A percentile compares a stretch with the other conserved stretches of the same genome.
Evolutionary conservation across 108 stramenopile species (phyloP).

Genomic region (Pseudonitzschia multiseries): DNA sequence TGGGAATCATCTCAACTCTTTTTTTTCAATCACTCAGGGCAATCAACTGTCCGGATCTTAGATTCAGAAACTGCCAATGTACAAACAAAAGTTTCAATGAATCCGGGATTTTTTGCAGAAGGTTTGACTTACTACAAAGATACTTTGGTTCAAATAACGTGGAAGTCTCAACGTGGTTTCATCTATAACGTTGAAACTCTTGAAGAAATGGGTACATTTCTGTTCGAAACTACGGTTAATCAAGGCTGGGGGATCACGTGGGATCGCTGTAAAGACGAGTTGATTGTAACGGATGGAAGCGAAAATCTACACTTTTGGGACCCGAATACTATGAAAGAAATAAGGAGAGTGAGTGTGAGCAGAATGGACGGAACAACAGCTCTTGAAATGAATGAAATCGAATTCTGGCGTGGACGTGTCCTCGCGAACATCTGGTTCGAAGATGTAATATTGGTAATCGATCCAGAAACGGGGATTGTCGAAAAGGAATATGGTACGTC

Average conservation of each 20-base stretch:
- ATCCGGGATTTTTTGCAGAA: slow-evolving; percentile 67
- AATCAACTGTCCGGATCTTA: slow-evolving; percentile 63
- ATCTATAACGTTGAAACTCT: slow-evolving; percentile 71
- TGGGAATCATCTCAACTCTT: too few species aligned
- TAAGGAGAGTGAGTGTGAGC: slow-evolving; percentile 50
- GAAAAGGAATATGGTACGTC: slow-evolving; percentile 84
- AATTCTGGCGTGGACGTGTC: slow-evolving; percentile 76
- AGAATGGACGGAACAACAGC: slow-evolving; percentile 52
- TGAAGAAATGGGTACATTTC: slow-evolving; percentile 42
- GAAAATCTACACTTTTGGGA: slow-evolving; percentile 77
- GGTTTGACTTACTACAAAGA: slow-evolving; percentile 64
- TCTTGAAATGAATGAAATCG: slow-evolving; percentile 74
- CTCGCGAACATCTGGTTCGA: slow-evolving; percentile 84
- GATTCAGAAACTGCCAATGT: slow-evolving; percentile 64
- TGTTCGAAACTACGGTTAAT: slow-evolving; percentile 54
- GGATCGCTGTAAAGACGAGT: slow-evolving; percentile 53
- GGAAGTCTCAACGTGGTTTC: slow-evolving; percentile 67
- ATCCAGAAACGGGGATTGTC: slow-evolving; percentile 72
- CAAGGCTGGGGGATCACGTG: slow-evolving; percentile 90
- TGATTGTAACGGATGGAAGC: slow-evolving; percentile 83
- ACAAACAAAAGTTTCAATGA: slow-evolving; percentile 44
- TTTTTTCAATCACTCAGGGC: background rate
- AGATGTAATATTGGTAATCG: slow-evolving; percentile 75
- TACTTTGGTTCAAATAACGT: slow-evolving; percentile 70
- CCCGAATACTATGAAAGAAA: slow-evolving; percentile 47